Percentiles rank a stretch among this genome's conserved stretches.
Conservation (phyloP, 345 rosid species). For the Raphanus raphanistrum region DNA sequence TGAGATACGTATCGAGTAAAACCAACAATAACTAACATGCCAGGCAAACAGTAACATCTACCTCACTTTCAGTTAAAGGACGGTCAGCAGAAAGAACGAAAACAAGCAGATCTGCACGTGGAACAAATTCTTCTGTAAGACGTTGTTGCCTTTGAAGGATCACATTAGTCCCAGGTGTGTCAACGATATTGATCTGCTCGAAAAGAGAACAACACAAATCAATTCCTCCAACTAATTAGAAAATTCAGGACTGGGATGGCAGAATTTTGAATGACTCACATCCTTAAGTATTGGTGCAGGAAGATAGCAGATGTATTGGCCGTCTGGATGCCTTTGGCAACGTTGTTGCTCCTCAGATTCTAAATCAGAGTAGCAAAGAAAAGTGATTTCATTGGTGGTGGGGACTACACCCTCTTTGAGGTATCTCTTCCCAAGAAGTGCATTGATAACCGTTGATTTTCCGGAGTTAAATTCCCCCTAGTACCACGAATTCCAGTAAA, state of each 20-base stretch:
- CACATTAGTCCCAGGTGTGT: constrained; percentile 96
- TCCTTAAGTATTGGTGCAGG: constrained; percentile 89
- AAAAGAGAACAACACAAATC: constrained; percentile 26
- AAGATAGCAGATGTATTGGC: constrained; percentile 82
- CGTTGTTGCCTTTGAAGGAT: constrained; percentile 96
- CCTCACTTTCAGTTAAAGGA: constrained; percentile 97
- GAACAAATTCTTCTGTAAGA: constrained; percentile 94
- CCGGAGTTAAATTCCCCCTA: constrained; percentile 99
- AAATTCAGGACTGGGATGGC: background rate
- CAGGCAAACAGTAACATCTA: constrained; percentile 35
- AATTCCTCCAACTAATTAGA: constrained; percentile 15
- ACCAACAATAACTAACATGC: constrained; percentile 13
- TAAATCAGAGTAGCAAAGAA: constrained; percentile 65
- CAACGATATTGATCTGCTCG: constrained; percentile 82
- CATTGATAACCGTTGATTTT: constrained; percentile 90
- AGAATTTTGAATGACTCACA: constrained; percentile 47
- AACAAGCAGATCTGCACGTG: constrained; percentile 90
- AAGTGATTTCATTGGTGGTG: constrained; percentile 93
- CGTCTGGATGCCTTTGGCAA: constrained; percentile 91
- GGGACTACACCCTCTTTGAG: constrained; percentile 93
- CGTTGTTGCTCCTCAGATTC: constrained; percentile 64
- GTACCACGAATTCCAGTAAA: constrained; percentile 17
- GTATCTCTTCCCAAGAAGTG: constrained; percentile 88
- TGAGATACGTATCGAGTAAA: constrained; percentile 14
- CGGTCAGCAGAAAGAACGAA: constrained; percentile 97